Base-by-base conservation (phyloP, 192 early-diverging fungal species). In the Umbelopsis sp. region DNA sequence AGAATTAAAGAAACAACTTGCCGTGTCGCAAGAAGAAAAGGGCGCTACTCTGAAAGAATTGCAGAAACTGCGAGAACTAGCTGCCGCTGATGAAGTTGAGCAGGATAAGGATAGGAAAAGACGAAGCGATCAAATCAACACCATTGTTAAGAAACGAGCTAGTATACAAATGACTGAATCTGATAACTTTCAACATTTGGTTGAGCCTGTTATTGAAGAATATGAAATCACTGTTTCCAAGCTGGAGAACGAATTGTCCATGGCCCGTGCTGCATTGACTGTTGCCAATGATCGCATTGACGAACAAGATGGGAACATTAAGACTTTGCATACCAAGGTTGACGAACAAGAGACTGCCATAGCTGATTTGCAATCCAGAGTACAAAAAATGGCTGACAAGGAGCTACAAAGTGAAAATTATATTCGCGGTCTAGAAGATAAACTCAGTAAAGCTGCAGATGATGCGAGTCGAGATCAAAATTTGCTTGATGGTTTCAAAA, bases 201-300 rank as follows among this genome's bases (percentile, higher is more conserved):
- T 92, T 66, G 79, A 86, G 78, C 82, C 89, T 20, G 85, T 92
- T 2, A 84, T 92, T 73, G 85, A 89, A 50, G 91, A 91, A 64
- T 90, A 91, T 70, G 88, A 90, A 74, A 84, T 83, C 58, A 84
- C 85, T 37, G 81, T 92, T n/a, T 81, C 85, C 9, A 76, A 74
- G 16, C 79, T 92, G 16, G 90, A 92, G 66, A 78, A 70, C 25
- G 82, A 92, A 71, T 71, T 92, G 51, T 71, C 75, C 23, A 52
- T 85, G 49, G 80, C 87, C 2, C 84, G 82, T 41, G 87, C 87
- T 21, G 79, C 85, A 7, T 47, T 92, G 66, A 81, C 78, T 22
- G 82, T 82, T 18, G 84, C 87, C 16, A 83, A 85, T 27, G 68
- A 79, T 22, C 80, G 84, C 44, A 72, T 89, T 53, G 71, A 81